Evolutionary conservation across 177 flowering plant species (phyloP).

Genomic region (Vitis hybrid): DNA sequence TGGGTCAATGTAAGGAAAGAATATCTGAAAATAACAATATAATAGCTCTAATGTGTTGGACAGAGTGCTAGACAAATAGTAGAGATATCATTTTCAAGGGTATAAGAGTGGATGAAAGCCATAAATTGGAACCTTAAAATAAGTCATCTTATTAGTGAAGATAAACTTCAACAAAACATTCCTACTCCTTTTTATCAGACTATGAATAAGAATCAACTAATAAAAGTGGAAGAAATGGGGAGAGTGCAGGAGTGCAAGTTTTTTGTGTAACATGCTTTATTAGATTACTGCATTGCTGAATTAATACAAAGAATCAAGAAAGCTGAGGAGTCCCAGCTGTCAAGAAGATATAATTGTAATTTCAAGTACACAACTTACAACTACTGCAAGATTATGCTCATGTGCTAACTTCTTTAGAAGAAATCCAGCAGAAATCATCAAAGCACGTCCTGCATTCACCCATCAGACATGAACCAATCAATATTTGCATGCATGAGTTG

Average conservation of each 20-base stretch:
- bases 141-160: too few species aligned
- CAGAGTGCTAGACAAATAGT: too few species aligned
- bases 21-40: too few species aligned
- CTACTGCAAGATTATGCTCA: constrained; percentile 57
- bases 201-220: too few species aligned
- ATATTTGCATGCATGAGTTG: neutral
- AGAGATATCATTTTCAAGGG: too few species aligned
- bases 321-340: neutral
- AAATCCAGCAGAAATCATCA: constrained; percentile 68
- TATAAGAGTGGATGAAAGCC: too few species aligned
- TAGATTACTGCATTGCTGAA: neutral
- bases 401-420: constrained; percentile 74
- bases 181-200: too few species aligned
- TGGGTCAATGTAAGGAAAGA: too few species aligned
- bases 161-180: too few species aligned
- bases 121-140: too few species aligned
- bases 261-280: neutral
- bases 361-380: constrained; percentile 44
- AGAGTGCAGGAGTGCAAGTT: neutral
- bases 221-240: neutral
- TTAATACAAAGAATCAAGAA: neutral
- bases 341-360: neutral
- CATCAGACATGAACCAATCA: constrained; percentile 7
- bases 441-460: constrained; percentile 60
- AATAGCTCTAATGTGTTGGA: too few species aligned